Percentiles rank a stretch among this genome's conserved stretches.
Conservation (phyloP, 2,329 filamentous ascomycete genomes). For the Diaporthe sp. region DNA sequence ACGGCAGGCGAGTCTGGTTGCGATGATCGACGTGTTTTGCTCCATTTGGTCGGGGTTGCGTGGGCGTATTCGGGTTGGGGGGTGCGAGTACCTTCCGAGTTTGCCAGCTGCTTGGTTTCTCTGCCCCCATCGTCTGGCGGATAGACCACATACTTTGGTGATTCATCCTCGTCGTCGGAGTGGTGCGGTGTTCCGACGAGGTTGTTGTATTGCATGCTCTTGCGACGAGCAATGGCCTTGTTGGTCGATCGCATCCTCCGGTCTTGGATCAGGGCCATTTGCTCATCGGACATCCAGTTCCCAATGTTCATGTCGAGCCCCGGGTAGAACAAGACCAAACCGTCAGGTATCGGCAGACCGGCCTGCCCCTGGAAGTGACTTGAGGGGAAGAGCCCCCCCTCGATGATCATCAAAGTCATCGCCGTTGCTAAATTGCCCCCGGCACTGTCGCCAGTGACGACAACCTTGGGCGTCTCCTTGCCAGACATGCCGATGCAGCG, state of each 20-base stretch:
- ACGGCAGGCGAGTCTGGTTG: constrained; percentile 42
- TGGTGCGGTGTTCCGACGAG: constrained; percentile 86
- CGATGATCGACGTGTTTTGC: constrained; percentile 42
- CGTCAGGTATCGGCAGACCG: constrained; percentile 80
- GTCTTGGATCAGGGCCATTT: constrained; percentile 94
- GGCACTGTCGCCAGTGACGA: constrained; percentile 85
- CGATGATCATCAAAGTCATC: constrained; percentile 89
- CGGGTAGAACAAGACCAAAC: constrained; percentile 89
- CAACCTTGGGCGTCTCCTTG: constrained; percentile 73
- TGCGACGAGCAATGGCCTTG: constrained; percentile 81
- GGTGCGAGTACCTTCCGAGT: constrained; percentile 47
- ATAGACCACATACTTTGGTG: constrained; percentile 46
- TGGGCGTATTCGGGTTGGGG: constrained; percentile 67
- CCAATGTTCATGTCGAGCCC: constrained; percentile 96
- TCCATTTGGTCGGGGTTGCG: constrained; percentile 57
- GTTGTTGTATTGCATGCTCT: constrained; percentile 89
- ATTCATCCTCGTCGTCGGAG: constrained; percentile 79
- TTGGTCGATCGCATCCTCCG: constrained; percentile 84
- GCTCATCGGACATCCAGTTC: constrained; percentile 99
- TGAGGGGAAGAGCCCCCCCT: constrained; percentile 73
- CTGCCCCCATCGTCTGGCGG: constrained; percentile 41
- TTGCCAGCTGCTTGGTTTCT: constrained; percentile 41
- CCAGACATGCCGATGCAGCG: constrained; percentile 83
- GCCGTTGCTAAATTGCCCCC: constrained; percentile 86
- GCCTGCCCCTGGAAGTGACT: constrained; percentile 68